Percentiles rank a stretch among this genome's conserved stretches.
phyloP scores from a whole-genome alignment of 2,329 filamentous ascomycete species.

The Biscogniauxia sp. region DNA sequence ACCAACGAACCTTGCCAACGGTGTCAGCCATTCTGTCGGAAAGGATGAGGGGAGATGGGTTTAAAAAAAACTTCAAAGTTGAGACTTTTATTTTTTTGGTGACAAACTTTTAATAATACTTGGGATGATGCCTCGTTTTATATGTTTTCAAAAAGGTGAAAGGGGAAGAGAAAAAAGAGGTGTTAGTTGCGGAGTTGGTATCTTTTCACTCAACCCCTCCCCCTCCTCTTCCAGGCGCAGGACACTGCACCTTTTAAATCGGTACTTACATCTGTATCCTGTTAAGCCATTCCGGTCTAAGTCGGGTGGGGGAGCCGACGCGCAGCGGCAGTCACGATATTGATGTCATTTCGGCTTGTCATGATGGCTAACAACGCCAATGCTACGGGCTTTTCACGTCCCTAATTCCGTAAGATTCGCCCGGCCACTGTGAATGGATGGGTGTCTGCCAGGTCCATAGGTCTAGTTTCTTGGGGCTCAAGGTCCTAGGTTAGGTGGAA shows the following conservation, averaged over 20 bases:
- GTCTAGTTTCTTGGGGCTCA: not conserved
- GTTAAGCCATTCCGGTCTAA: slow-evolving; percentile 1
- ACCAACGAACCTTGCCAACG: slow-evolving; percentile 47
- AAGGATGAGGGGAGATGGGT: slow-evolving; percentile 1
- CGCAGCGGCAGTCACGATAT: slow-evolving; percentile 7
- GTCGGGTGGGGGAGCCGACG: slow-evolving; percentile 17
- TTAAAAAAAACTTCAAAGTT: slow-evolving; percentile 5
- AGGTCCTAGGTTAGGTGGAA: not conserved
- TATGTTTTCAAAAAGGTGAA: not conserved
- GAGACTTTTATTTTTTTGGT: not conserved
- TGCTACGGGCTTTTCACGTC: not conserved
- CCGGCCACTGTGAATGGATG: not conserved
- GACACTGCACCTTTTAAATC: slow-evolving; percentile 6
- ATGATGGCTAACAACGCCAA: not conserved
- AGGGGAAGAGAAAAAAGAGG: slow-evolving; percentile 2
- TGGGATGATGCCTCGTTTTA: slow-evolving; percentile 9
- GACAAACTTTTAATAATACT: slow-evolving; percentile 15
- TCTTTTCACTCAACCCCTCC: slow-evolving; percentile 1
- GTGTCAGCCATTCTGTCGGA: slow-evolving; percentile 46
- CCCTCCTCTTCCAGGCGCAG: slow-evolving; percentile 8
- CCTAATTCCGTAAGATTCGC: not conserved
- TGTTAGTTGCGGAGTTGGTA: slow-evolving; percentile 21
- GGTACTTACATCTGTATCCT: slow-evolving; percentile 1
- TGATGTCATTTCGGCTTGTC: slow-evolving; percentile 9
- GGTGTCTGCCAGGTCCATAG: too few species aligned